A percentile compares a stretch with the other conserved stretches of the same genome.
Conservation (phyloP, 345 rosid species). For the Rhodamnia argentea region DNA sequence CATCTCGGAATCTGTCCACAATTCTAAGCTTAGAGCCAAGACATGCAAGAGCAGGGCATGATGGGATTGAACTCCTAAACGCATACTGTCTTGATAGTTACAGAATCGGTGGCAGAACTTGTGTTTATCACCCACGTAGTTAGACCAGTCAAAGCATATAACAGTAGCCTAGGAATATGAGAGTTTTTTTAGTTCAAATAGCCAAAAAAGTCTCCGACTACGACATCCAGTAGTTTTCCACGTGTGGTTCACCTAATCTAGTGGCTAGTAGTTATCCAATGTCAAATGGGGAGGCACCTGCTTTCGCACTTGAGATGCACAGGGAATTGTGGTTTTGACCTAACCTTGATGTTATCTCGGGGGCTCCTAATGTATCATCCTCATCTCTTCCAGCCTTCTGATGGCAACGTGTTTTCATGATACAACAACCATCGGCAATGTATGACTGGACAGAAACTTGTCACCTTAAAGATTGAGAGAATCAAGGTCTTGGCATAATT, state of each 20-base stretch:
- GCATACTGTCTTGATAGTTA: neutral
- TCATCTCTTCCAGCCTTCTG: neutral
- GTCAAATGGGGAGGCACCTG: slow-evolving; percentile 35
- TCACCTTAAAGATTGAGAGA: neutral
- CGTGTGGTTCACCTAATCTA: slow-evolving; percentile 71
- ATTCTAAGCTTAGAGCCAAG: neutral
- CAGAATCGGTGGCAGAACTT: neutral
- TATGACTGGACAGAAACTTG: neutral
- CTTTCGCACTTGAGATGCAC: slow-evolving; percentile 13
- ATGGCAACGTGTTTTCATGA: neutral
- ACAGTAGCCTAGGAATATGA: neutral
- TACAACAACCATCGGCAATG: neutral
- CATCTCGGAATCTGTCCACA: neutral
- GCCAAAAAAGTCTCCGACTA: slow-evolving; percentile 25
- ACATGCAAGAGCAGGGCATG: neutral
- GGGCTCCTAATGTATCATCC: neutral
- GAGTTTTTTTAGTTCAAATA: neutral
- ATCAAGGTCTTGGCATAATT: neutral
- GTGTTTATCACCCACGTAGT: neutral
- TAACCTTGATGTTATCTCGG: slow-evolving; percentile 21
- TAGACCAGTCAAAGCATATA: slow-evolving; percentile 13
- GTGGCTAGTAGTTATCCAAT: slow-evolving; percentile 21
- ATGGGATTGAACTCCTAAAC: neutral
- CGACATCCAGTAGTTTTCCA: slow-evolving; percentile 51
- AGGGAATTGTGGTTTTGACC: slow-evolving; percentile 28